These are phyloP conservation scores for Lenwebbia sp. DNA, from an alignment of 345 rosid genomes.

Conservation along the genomic window DNA sequence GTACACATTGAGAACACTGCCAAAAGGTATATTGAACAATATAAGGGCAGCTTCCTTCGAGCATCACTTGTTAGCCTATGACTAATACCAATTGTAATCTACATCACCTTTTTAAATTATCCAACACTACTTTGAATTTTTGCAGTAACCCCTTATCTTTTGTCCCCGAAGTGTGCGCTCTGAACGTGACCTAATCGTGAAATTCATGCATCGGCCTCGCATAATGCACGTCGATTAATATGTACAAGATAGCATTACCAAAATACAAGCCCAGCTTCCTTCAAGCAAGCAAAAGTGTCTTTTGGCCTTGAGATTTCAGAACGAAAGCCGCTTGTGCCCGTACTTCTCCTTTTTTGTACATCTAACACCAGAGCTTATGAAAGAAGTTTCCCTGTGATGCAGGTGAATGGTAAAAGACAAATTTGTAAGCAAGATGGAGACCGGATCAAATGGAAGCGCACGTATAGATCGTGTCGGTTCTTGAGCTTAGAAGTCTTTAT, in stretches of 20 bases:
- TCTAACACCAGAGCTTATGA: neutral
- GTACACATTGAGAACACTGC: neutral
- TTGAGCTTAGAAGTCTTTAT: neutral
- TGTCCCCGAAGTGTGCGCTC: neutral
- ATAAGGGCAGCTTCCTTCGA: neutral
- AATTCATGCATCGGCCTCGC: neutral
- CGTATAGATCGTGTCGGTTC: neutral
- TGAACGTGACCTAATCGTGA: neutral
- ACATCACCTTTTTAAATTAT: neutral
- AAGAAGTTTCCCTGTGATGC: neutral
- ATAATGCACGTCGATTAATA: neutral
- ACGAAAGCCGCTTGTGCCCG: neutral
- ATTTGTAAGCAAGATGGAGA: neutral
- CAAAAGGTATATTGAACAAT: neutral
- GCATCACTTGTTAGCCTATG: neutral
- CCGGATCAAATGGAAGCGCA: neutral
- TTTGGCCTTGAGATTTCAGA: neutral
- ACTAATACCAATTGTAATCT: neutral
- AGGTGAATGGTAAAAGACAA: neutral
- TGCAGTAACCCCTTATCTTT: neutral
- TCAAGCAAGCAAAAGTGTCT: neutral
- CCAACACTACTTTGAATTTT: neutral
- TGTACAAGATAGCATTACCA: neutral
- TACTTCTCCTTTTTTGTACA: neutral
- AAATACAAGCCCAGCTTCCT: neutral